Evolutionary conservation across 345 rosid genomes (phyloP), one percentile per base, ranked within the genome.

Genomic region (Cardamine resedifolia): DNA sequence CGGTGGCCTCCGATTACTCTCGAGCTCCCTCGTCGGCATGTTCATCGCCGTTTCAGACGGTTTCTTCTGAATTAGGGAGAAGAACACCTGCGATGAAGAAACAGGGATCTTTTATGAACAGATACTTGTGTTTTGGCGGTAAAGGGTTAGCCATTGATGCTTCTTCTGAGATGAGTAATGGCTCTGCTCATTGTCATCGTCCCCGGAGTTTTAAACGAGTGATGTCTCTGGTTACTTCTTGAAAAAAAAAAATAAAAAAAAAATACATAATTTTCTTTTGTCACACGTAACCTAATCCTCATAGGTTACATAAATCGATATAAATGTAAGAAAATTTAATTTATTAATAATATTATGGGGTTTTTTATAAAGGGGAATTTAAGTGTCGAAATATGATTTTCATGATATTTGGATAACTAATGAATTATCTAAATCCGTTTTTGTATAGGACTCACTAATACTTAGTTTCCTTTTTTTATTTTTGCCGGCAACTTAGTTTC

Each of bases 111-210:
- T 15, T 85, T 76, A 82, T 88, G 96, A 87, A 89, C 75, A 87
- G 75, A 66, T 88, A 83, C 31, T 80, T 91, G 51, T 87, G 91
- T 79, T 84, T 88, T 20, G 86, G 96, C 8, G 89, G 91, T 49
- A 78, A 81, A 72, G 88, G 86, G 26, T 51, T 91, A 73, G 88
- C 79, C 23, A 80, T 81, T 51, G 84, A 84, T 28, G 86, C 75
- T 62, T 69, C 81, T 44, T 62, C 36, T 10, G 76, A 39, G 63
- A 57, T 27, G 50, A 49, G 36, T 16, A 81, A 68, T 41, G 74
- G 69, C 50, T 52, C 72, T 51, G 31, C 34, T 59, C 31, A 65
- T 51, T 53, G 49, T 60, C 63, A 74, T 51, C 58, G 74, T 51
- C 80, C 59, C 55, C 53, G 47, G 58, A 82, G 79, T 20, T 74